These are phyloP conservation scores for Friedmanniomyces endolithicus DNA, from an alignment of 495 filamentous ascomycete species.

Conservation along the genomic window DNA sequence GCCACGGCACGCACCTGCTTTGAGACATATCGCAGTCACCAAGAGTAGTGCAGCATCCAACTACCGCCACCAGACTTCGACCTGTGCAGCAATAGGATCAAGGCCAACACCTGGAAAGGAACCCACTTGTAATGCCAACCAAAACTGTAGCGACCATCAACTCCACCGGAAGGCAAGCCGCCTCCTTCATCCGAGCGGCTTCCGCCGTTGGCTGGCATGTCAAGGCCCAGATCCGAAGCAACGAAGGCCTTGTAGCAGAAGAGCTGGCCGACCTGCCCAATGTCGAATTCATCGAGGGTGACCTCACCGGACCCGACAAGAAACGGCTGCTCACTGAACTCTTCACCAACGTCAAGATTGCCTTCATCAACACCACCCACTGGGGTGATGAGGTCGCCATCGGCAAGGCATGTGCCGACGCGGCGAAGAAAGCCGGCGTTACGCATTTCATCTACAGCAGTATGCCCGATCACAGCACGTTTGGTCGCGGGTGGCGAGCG, in stretches of 20 bases:
- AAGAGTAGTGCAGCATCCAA: no score
- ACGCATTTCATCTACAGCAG: constrained; percentile 90
- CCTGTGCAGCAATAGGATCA: background rate
- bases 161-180: constrained; percentile 73
- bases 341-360: constrained; percentile 71
- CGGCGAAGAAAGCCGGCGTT: constrained; percentile 72
- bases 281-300: constrained; percentile 70
- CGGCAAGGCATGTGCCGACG: constrained; percentile 74
- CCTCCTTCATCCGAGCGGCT: constrained; percentile 83
- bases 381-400: constrained; percentile 89
- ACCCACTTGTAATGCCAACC: constrained; percentile 32
- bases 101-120: background rate
- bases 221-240: constrained; percentile 73
- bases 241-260: constrained; percentile 67
- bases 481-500: constrained; percentile 61
- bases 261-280: constrained; percentile 72
- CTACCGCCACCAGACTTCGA: background rate
- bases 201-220: constrained; percentile 84
- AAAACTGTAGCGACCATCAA: constrained; percentile 90
- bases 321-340: constrained; percentile 58
- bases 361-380: constrained; percentile 98
- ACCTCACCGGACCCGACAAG: constrained; percentile 48
- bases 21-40: no score
- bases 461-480: constrained; percentile 83
- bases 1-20: no score